Evolutionary conservation across 139 green algal species (phyloP).

Genomic region (Haematococcus lacustris): DNA sequence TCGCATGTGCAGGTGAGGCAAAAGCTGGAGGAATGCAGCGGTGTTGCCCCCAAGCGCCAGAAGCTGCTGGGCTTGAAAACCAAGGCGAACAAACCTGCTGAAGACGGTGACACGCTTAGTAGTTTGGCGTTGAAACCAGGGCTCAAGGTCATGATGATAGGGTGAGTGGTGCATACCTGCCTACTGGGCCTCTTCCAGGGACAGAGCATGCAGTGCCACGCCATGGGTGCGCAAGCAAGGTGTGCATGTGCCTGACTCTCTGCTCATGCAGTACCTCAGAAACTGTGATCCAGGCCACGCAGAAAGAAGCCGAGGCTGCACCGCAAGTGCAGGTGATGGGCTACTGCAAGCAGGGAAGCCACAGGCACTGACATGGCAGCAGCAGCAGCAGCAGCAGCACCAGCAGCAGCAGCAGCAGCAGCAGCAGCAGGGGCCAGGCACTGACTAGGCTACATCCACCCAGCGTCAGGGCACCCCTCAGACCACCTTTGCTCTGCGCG

Average conservation of each 20-base stretch:
- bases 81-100: conserved; percentile 22
- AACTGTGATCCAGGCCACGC: conserved; percentile 36
- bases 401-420: no score
- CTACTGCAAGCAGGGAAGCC: no score
- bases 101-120: conserved; percentile 31
- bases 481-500: no score
- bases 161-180: conserved; percentile 19
- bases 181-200: not conserved
- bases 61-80: conserved; percentile 68
- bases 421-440: no score
- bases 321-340: conserved; percentile 48
- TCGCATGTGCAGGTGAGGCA: no score
- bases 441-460: no score
- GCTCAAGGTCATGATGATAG: conserved; percentile 76
- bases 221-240: not conserved
- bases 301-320: conserved; percentile 45
- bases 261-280: conserved; percentile 48
- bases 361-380: not conserved
- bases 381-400: no score
- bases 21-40: conserved; percentile 3
- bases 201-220: not conserved
- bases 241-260: not conserved
- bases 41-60: conserved; percentile 13
- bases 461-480: no score
- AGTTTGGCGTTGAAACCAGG: conserved; percentile 59